Percentiles rank a stretch among this genome's conserved stretches.
phyloP scores from a whole-genome alignment of 2,329 filamentous ascomycete species.

The Paraphoma sp. region DNA sequence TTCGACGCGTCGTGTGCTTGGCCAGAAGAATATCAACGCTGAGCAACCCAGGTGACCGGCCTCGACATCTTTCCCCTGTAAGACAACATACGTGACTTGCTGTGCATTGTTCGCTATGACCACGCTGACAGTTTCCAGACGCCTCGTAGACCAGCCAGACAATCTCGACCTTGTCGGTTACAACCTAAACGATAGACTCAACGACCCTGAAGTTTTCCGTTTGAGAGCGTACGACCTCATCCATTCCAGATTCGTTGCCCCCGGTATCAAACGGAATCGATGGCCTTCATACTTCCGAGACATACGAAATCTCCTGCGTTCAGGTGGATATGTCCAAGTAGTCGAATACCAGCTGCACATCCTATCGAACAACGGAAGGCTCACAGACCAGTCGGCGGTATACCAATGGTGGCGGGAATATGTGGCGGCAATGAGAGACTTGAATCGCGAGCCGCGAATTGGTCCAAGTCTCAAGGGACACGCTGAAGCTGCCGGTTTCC shows the following conservation, averaged over 20 bases:
- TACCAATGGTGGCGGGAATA: slow-evolving; percentile 47
- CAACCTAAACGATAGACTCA: slow-evolving; percentile 49
- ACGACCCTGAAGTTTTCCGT: slow-evolving; percentile 58
- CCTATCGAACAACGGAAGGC: slow-evolving; percentile 83
- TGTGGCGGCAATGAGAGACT: slow-evolving; percentile 39
- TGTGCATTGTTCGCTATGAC: not conserved
- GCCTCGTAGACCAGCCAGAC: slow-evolving; percentile 42
- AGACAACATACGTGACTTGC: slow-evolving; percentile 6
- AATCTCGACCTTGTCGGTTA: slow-evolving; percentile 44
- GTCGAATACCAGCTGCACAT: slow-evolving; percentile 86
- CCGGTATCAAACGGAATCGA: slow-evolving; percentile 73
- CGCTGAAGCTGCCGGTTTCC: slow-evolving; percentile 38
- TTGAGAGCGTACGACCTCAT: slow-evolving; percentile 80
- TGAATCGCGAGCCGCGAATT: slow-evolving; percentile 44
- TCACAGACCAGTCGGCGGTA: slow-evolving; percentile 60
- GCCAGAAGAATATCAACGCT: slow-evolving; percentile 7
- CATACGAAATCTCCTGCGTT: slow-evolving; percentile 73
- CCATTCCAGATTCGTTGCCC: slow-evolving; percentile 75
- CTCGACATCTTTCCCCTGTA: slow-evolving; percentile 47
- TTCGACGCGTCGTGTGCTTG: not conserved
- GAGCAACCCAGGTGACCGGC: slow-evolving; percentile 39
- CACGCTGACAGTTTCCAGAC: not conserved
- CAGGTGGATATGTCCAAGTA: slow-evolving; percentile 86
- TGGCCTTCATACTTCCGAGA: slow-evolving; percentile 81
- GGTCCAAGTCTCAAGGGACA: slow-evolving; percentile 37